phyloP scores from a whole-genome alignment of 1,284 basidiomycete genomes.

The Sanghuangporus baumii region DNA sequence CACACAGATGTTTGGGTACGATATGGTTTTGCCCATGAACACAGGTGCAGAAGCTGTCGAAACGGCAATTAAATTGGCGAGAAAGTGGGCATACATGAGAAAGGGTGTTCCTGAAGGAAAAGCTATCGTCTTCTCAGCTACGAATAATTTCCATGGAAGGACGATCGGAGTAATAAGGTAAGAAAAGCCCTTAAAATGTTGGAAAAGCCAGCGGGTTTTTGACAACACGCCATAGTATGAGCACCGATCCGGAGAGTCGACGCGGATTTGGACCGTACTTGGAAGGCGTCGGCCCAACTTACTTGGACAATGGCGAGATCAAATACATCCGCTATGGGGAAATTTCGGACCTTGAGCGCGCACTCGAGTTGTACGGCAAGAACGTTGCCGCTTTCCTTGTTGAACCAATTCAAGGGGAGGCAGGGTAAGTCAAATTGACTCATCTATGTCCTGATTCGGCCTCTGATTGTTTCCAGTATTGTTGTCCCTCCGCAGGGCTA shows the following conservation, averaged over 20 bases:
- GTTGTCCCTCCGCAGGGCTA: conserved; percentile 92
- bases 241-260: conserved; percentile 90
- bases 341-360: conserved; percentile 77
- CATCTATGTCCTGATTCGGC: background rate
- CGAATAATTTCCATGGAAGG: conserved; percentile 95
- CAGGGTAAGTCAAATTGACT: conserved; percentile 62
- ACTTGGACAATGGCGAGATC: conserved; percentile 42
- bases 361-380: conserved; percentile 77
- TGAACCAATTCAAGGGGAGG: conserved; percentile 98
- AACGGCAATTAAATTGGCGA: conserved; percentile 77
- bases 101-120: conserved; percentile 82
- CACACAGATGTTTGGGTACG: conserved; percentile 82
- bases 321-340: conserved; percentile 77
- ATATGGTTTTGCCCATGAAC: conserved; percentile 99
- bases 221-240: conserved; percentile 61
- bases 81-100: conserved; percentile 90
- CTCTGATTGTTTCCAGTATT: conserved; percentile 48
- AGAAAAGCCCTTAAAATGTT: background rate
- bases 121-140: conserved; percentile 84
- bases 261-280: conserved; percentile 90
- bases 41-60: conserved; percentile 98
- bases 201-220: background rate
- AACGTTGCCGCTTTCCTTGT: conserved; percentile 91
- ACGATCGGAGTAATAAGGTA: conserved; percentile 86
- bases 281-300: conserved; percentile 78